Conservation (phyloP, 306 rosid species). For the Acacia acuminata region DNA sequence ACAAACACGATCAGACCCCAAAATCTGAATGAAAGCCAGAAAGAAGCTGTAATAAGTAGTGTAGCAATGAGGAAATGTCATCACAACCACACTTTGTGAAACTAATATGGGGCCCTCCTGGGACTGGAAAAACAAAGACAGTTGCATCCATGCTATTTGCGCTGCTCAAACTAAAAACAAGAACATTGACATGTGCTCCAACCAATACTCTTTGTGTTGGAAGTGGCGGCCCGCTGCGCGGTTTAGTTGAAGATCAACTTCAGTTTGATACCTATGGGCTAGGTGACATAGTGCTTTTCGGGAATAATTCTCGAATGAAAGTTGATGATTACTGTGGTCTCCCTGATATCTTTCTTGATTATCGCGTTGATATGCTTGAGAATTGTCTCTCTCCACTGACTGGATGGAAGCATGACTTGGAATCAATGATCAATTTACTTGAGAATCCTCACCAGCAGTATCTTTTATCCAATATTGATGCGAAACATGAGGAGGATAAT, state of each 20-base stretch:
- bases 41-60: slow-evolving; percentile 42
- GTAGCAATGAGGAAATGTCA: slow-evolving; percentile 34
- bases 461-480: not conserved
- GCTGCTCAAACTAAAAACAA: slow-evolving; percentile 35
- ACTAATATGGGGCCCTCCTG: slow-evolving; percentile 74
- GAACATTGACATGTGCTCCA: slow-evolving; percentile 68
- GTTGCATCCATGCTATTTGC: slow-evolving; percentile 39
- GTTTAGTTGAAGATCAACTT: not conserved
- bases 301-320: slow-evolving; percentile 41
- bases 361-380: slow-evolving; percentile 3
- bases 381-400: slow-evolving; percentile 1
- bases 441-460: slow-evolving; percentile 26
- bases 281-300: slow-evolving; percentile 40
- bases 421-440: slow-evolving; percentile 28
- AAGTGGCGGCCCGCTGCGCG: slow-evolving; percentile 39
- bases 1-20: slow-evolving; percentile 11
- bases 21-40: slow-evolving; percentile 51
- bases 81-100: slow-evolving; percentile 35
- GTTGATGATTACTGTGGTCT: slow-evolving; percentile 26
- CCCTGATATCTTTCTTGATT: slow-evolving; percentile 33
- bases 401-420: slow-evolving; percentile 34
- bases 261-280: slow-evolving; percentile 23
- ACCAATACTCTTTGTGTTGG: slow-evolving; percentile 58
- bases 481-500: not conserved
- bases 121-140: slow-evolving; percentile 67